Base-by-base conservation (phyloP, 2,329 filamentous ascomycete species). In the Fusarium mangiferae region DNA sequence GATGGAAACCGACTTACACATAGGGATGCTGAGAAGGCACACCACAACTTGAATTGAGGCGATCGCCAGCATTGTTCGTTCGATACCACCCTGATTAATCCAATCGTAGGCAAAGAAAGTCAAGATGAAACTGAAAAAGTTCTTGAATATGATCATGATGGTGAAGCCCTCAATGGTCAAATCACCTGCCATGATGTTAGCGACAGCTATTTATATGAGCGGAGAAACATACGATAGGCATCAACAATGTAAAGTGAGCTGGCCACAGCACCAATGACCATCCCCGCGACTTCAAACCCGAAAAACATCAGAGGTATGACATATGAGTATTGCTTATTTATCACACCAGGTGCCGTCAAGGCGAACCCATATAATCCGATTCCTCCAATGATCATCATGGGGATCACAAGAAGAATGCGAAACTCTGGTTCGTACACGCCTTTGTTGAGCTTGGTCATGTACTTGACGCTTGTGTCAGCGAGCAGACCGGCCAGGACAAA, bases 341-440 rank as follows among this genome's bases (percentile, higher is more conserved):
- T 51, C 84, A 90, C 87, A 59, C 93, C 86, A 33, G 88, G 86
- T 2, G 91, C 87, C 1, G 93, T 94, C 73, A 93, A 89, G 2
- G 93, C 95, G 78, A 97, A 98, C 0, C 95, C 94, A 78, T 93
- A 98, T 2, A 98, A 84, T 2, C 95, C 95, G 20, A 92, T 90
- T 55, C 91, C 90, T 20, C 93, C 93, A 66, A 96, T 88, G 6
- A 98, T 82, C 46, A 97, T 84, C 85, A 96, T 94, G 9, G 95
- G 94, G 5, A 96, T 84, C 1, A 98, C 93, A 4, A 98, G 88
- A 13, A 96, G 77, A 68, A 98, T 90, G 24, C 95, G 89, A 81
- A 97, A 98, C 80, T 98, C 96, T 3, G 96, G 95, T 82, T 98
- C 95, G 80, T 97, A 98, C 63, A 94, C 87, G 56, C 95, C 95